Percentiles rank a stretch among this genome's conserved stretches.
Conservation (phyloP, 805 yeast species). For the Wickerhamia fluorescens region DNA sequence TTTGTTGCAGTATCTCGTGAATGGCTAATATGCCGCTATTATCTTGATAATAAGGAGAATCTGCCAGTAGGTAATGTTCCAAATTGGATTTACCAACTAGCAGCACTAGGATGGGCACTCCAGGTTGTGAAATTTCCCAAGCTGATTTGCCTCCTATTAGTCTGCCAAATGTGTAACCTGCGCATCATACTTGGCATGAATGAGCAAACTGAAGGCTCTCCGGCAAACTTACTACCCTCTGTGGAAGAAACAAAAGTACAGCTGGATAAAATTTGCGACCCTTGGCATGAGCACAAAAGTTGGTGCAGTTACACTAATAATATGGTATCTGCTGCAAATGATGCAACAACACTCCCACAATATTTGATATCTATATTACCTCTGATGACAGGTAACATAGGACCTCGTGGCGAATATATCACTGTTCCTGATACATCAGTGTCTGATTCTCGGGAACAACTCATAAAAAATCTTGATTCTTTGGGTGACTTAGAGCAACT, state of each 20-base stretch:
- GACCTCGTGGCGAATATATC: neutral
- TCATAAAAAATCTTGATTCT: neutral
- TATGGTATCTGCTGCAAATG: slow-evolving; percentile 7
- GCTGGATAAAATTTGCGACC: slow-evolving; percentile 10
- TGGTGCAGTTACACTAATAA: slow-evolving; percentile 26
- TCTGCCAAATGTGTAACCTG: slow-evolving; percentile 32
- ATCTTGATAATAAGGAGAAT: slow-evolving; percentile 31
- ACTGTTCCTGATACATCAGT: neutral
- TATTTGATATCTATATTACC: neutral
- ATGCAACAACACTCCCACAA: neutral
- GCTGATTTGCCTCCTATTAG: slow-evolving; percentile 21
- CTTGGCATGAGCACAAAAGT: slow-evolving; percentile 23
- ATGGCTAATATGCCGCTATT: slow-evolving; percentile 26
- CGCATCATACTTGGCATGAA: slow-evolving; percentile 21
- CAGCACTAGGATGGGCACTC: slow-evolving; percentile 32
- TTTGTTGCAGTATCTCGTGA: slow-evolving; percentile 21
- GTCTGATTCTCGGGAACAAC: neutral
- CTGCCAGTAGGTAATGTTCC: slow-evolving; percentile 19
- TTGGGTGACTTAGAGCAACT: too few relatives aligned
- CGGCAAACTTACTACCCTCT: neutral
- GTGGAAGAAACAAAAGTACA: neutral
- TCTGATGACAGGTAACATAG: too few relatives aligned
- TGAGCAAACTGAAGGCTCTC: slow-evolving; percentile 1
- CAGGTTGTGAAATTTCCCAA: slow-evolving; percentile 22
- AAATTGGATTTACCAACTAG: slow-evolving; percentile 26